Evolutionary conservation across 495 filamentous ascomycete species (phyloP), one percentile per base, ranked within the genome.

Genomic region (Aspergillus diversus): DNA sequence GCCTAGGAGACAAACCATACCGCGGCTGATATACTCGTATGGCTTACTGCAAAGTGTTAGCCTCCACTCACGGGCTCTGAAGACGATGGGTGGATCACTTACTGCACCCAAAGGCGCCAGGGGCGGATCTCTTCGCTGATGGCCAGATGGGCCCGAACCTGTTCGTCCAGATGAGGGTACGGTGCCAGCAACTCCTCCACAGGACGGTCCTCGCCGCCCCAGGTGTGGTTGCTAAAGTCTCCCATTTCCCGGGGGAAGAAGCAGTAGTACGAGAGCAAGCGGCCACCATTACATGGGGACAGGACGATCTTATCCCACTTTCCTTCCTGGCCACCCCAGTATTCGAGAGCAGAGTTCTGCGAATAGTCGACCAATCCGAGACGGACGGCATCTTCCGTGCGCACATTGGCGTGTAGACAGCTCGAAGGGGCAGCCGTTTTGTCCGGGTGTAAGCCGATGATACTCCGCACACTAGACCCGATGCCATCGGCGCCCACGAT

Each of bases 281-380:
- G 72, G 11, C 80, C 80, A 43, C 76, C 75, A 61, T 79, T 78
- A 68, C 79, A 83, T 5, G 80, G 80, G 0, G 79, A 81, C 8
- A 81, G 68, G 5, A 81, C 79, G 52, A 83, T 83, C 66, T 83
- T 83, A 39, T 80, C 74, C 71, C 73, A 76, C 63, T 79, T 81
- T 47, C 76, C 76, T 52, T 80, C 76, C 55, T 80, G 78, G 15
- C 80, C 80, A 12, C 80, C 80, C 80, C 80, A 83, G 70, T 80
- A 81, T 57, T 83, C 76, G 4, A 83, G 63, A 2, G 80, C 80
- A 16, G 68, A 74, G 64, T 81, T 39, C 17, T 78, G 60, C 0
- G 78, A 78, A 59, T 80, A 80, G 65, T 81, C 74, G 12, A 77
- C 72, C 13, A 81, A 64, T 0, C 80, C 80, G 1, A 81, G 71